Evolutionary conservation across 306 rosid species (phyloP).

Genomic region (Acacia crassicarpa): DNA sequence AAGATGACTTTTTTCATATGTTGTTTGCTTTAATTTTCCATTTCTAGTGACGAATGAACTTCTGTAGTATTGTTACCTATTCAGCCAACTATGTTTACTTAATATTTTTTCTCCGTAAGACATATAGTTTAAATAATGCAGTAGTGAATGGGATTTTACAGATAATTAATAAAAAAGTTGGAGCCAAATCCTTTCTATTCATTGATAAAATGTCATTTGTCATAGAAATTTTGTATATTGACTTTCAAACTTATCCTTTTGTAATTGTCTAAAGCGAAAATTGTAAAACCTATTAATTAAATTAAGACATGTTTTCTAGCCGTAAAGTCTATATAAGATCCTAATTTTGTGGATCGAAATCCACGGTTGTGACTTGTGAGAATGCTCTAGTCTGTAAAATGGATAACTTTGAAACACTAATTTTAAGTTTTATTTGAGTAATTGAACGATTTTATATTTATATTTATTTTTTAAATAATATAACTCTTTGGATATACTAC

Average conservation of each 20-base stretch:
- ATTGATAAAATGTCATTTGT: too few relatives aligned
- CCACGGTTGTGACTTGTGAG: background rate
- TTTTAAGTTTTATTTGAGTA: too few relatives aligned
- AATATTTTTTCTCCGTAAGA: background rate
- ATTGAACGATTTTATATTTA: background rate
- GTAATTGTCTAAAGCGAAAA: background rate
- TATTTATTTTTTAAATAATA: background rate
- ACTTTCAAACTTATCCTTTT: background rate
- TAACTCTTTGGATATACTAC: too few relatives aligned
- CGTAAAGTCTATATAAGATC: background rate
- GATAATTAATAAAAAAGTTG: background rate
- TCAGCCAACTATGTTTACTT: background rate
- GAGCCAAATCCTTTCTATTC: background rate
- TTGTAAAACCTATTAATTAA: background rate
- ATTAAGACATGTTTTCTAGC: background rate
- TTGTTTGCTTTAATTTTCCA: background rate
- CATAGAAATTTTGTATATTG: too few relatives aligned
- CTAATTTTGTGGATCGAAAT: background rate
- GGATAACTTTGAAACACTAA: background rate
- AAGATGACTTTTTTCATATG: background rate
- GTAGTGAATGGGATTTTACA: background rate
- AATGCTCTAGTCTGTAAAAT: background rate
- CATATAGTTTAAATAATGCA: background rate
- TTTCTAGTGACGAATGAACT: background rate
- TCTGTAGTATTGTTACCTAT: background rate